Evolutionary conservation across 2,329 filamentous ascomycete species (phyloP), one percentile per base, ranked within the genome.

Genomic region (Sclerotinia spermophila): DNA sequence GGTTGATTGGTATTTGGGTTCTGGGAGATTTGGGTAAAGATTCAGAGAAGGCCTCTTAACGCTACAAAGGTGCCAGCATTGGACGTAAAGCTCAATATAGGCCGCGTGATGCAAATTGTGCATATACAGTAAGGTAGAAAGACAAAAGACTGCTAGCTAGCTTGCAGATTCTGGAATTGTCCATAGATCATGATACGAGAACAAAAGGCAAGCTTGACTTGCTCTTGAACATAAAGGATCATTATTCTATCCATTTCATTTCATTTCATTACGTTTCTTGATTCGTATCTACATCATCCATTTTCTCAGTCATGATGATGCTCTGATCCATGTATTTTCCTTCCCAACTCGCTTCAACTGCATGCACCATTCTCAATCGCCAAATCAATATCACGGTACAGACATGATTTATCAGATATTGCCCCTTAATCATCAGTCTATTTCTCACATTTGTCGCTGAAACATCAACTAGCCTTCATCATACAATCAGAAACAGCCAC

Each of bases 1-100:
- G 72, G 70, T n/a, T 73, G 33, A 53, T 48, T 35, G 10, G 10
- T 5, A 51, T 40, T 8, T 66, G 6, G n/a, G 10, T 58, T 58
- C 8, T 67, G 21, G 35, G 8, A 30, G 7, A 44, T n/a, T 44
- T n/a, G 27, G 17, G 17, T 35, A 44, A 3, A 35, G 10, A 13
- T 21, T 53, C 38, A 53, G 33, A 24, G 17, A 33, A 15, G 11
- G n/a, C 24, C 21, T 40, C 7, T 64, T n/a, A 53, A 33, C 27
- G 21, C 27, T 48, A n/a, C 15, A 21, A 62, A 21, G 5, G 30
- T 53, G 2, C 7, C 5, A 10, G n/a, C 8, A 53, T 30, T 40
- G 17, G 17, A 38, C 21, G 35, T 8, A 21, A 15, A 35, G 44
- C 15, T 38, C 6, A 27, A 24, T n/a, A 65, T 3, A 15, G 17